phyloP scores from a whole-genome alignment of 495 filamentous ascomycete genomes.

The Hypoxylon subgilvum region DNA sequence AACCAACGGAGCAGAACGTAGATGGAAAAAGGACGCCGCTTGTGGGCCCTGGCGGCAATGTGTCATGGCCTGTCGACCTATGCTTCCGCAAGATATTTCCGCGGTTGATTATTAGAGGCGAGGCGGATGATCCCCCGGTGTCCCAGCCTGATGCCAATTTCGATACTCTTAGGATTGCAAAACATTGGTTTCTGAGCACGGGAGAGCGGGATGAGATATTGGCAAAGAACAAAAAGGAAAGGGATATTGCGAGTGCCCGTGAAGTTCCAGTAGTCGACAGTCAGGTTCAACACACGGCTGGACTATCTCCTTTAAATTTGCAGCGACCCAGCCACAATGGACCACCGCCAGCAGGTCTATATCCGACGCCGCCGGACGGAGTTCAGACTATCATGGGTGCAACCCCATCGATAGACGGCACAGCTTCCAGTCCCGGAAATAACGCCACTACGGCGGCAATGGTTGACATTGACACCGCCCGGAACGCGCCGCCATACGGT shows the following conservation, averaged over 20 bases:
- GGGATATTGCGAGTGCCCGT: conserved; percentile 53
- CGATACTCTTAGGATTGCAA: conserved; percentile 71
- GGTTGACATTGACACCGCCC: conserved; percentile 37
- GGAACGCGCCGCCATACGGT: conserved; percentile 32
- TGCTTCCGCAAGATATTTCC: conserved; percentile 55
- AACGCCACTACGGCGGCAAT: conserved; percentile 31
- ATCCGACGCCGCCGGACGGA: conserved; percentile 87
- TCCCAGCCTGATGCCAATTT: conserved; percentile 36
- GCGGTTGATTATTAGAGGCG: conserved; percentile 25
- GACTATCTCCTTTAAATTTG: conserved; percentile 50
- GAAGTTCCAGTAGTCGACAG: conserved; percentile 49
- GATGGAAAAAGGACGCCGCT: conserved; percentile 53
- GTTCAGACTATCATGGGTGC: conserved; percentile 55
- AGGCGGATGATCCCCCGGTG: conserved; percentile 25
- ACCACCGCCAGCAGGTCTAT: conserved; percentile 68
- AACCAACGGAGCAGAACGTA: conserved; percentile 47
- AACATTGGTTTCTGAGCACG: conserved; percentile 67
- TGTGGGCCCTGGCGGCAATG: conserved; percentile 42
- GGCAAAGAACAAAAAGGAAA: conserved; percentile 58
- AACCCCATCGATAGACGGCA: conserved; percentile 57
- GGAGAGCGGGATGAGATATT: conserved; percentile 55
- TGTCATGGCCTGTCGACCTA: conserved; percentile 57
- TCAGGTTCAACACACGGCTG: conserved; percentile 41
- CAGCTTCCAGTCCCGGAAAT: conserved; percentile 54
- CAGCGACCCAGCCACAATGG: conserved; percentile 59